Evolutionary conservation across 352 stramenopile species (phyloP), one percentile per base, ranked within the genome.

Genomic region (Globisporangium spinosum): DNA sequence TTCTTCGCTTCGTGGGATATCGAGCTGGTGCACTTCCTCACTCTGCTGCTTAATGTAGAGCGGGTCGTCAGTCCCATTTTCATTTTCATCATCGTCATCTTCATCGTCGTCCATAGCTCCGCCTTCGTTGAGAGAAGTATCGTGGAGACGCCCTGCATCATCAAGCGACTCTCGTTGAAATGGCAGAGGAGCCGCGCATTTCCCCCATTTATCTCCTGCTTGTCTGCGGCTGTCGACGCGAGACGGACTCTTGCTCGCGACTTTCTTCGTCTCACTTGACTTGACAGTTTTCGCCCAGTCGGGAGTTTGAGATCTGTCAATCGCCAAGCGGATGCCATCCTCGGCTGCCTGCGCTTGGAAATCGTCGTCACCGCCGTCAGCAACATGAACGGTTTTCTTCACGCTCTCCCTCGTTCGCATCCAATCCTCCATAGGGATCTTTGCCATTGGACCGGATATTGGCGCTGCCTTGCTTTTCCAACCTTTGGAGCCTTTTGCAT

Each of bases 391-490:
- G 3, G 79, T 80, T 45, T 76, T 77, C 64, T 80, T 89, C 23
- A 80, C 80, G 5, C 77, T 79, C 12, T 77, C 66, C n/a, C 80
- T 79, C 9, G 83, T 93, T 40, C 74, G 59, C 83, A 93, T 93
- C 85, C 85, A 93, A 1, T 89, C 77, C 49, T 90, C 85, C 69
- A 90, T 88, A 3, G 78, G 77, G 0, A 86, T 76, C 45, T 77
- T 77, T 23, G 75, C 75, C 72, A 85, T 79, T 9, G 83, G 81
- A 1, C 83, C 85, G 34, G 81, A 79, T 2, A 74, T 75, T 10
- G 77, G 70, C 5, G 78, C 61, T 12, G 54, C 72, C 65, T 79
- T 89, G 2, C 77, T 77, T 60, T 86, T 86, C 82, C 83, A 90
- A 58, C 62, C 29, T 45, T 68, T 65, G 12, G 71, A 67, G 45